A percentile compares a stretch with the other conserved stretches of the same genome.
These are phyloP conservation scores for Backusella australiensis DNA, from an alignment of 192 early-diverging fungal species.

Conservation along the genomic window DNA sequence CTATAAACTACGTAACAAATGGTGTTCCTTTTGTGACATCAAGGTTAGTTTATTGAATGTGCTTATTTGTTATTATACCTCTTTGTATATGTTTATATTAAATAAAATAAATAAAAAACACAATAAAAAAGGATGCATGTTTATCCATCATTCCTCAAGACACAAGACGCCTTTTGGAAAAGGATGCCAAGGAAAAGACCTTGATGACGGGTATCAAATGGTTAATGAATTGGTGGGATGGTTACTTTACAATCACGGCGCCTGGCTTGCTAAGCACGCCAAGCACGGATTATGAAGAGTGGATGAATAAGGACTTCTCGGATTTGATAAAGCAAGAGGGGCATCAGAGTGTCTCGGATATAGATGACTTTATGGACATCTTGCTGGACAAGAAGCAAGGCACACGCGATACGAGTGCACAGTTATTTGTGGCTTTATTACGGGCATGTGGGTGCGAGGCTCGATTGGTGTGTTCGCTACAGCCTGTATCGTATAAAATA, in stretches of 20 bases:
- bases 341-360: slow-evolving; percentile 10
- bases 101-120: not conserved
- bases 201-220: slow-evolving; percentile 10
- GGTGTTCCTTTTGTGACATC: slow-evolving; percentile 47
- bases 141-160: slow-evolving; percentile 38
- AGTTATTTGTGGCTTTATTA: slow-evolving; percentile 48
- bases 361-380: slow-evolving; percentile 13
- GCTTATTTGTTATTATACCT: slow-evolving; percentile 11
- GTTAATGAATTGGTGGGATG: slow-evolving; percentile 32
- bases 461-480: slow-evolving; percentile 63
- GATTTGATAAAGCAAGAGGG: slow-evolving; percentile 1
- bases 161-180: not conserved
- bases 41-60: slow-evolving; percentile 30
- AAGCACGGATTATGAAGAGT: slow-evolving; percentile 2
- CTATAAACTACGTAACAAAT: slow-evolving; percentile 53
- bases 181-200: slow-evolving; percentile 4
- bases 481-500: slow-evolving; percentile 62
- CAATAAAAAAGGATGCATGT: slow-evolving; percentile 14
- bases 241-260: slow-evolving; percentile 26
- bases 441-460: slow-evolving; percentile 51
- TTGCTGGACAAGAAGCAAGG: slow-evolving; percentile 24
- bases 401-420: slow-evolving; percentile 44
- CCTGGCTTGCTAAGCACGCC: slow-evolving; percentile 16
- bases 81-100: not conserved
- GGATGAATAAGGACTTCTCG: not conserved